Evolutionary conservation across 495 filamentous ascomycete species (phyloP).

Genomic region (Lasiosphaeriaceae sp.): DNA sequence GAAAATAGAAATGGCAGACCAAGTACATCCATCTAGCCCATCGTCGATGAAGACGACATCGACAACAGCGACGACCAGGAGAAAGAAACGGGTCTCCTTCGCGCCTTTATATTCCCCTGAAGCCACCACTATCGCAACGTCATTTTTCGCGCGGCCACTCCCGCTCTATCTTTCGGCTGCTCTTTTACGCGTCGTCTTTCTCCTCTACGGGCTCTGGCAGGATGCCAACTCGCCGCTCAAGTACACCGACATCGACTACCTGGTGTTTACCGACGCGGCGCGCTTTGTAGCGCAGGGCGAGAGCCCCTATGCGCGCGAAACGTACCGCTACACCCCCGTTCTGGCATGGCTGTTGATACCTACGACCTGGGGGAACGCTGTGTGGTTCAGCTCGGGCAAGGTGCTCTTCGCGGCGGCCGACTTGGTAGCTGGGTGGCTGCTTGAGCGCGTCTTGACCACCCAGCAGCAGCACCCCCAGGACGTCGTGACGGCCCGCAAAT

Average conservation of each 20-base stretch:
- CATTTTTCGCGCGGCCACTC: constrained; percentile 32
- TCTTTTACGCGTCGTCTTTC: constrained; percentile 62
- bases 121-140: constrained; percentile 3
- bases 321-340: constrained; percentile 94
- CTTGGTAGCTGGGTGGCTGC: constrained; percentile 82
- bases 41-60: background rate
- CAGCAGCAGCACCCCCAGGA: constrained; percentile 10
- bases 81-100: background rate
- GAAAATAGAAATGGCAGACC: background rate
- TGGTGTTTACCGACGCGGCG: constrained; percentile 96
- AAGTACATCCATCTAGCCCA: background rate
- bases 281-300: constrained; percentile 59
- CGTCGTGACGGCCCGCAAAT: constrained; percentile 57
- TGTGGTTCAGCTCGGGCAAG: constrained; percentile 84
- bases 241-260: constrained; percentile 99
- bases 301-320: constrained; percentile 84
- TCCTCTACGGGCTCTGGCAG: constrained; percentile 86
- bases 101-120: background rate
- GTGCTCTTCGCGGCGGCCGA: constrained; percentile 79
- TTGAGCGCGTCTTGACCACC: constrained; percentile 40
- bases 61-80: background rate
- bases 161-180: constrained; percentile 66
- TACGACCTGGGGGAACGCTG: constrained; percentile 54
- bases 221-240: constrained; percentile 86
- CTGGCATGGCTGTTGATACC: constrained; percentile 87